Evolutionary conservation across 345 rosid species (phyloP).

Genomic region (Eutrema yunnanense): DNA sequence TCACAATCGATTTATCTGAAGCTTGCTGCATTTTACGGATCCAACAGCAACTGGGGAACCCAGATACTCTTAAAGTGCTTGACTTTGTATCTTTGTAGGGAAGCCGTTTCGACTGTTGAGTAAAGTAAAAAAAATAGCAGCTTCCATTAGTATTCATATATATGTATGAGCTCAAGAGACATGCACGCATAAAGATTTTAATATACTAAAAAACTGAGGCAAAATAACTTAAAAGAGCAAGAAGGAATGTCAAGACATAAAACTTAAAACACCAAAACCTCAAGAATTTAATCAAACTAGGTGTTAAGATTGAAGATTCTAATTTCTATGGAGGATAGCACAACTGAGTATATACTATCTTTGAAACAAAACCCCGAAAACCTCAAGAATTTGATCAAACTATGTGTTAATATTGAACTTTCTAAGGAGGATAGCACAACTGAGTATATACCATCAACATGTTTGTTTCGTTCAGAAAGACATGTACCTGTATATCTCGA

Average conservation of each 20-base stretch:
- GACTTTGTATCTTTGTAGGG: constrained; percentile 57
- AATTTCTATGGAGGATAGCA: too few relatives aligned
- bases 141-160: constrained; percentile 4
- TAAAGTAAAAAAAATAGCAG: background rate
- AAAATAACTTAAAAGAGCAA: background rate
- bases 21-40: constrained; percentile 94
- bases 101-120: constrained; percentile 73
- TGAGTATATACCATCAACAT: background rate
- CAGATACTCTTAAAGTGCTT: constrained; percentile 38
- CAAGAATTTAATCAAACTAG: too few relatives aligned
- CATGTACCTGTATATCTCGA: constrained; percentile 81
- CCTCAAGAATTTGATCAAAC: background rate
- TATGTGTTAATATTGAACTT: too few relatives aligned
- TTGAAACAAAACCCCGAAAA: too few relatives aligned
- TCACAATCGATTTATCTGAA: constrained; percentile 73
- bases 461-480: background rate
- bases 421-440: too few relatives aligned
- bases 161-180: background rate
- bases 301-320: too few relatives aligned
- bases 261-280: background rate
- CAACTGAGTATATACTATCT: too few relatives aligned
- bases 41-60: constrained; percentile 84
- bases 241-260: background rate
- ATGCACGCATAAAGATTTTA: background rate
- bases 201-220: background rate